Base-by-base conservation (phyloP, 768 basidiomycete species). In the Hypholoma fasciculare region DNA sequence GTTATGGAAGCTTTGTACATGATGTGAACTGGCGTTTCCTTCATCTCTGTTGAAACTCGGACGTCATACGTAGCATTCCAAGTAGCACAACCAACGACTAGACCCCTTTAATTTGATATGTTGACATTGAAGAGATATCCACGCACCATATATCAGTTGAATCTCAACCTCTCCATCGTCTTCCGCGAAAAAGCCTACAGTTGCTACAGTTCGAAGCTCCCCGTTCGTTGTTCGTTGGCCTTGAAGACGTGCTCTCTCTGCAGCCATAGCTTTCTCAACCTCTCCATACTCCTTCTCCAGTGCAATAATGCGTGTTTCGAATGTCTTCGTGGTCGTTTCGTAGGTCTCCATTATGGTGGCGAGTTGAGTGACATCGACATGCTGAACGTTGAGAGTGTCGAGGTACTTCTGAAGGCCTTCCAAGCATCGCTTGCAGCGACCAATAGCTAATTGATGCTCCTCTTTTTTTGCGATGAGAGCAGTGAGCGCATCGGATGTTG, bases 21-120 rank as follows among this genome's bases (percentile, higher is more conserved):
- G 2, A 80, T 61, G 0, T 65, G 68, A 1, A 76, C 61, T 0
- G 72, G 62, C 11, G 70, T 67, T 3, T 75, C 71, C 38, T 71
- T 70, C 3, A 71, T 57, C 13, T 74, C 59, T 59, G 70, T 78
- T 42, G 77, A 65, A 14, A 75, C 78, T 1, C 78, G 70, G 37
- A 78, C 67, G 54, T 78, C 75, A 39, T 80, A 78, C 8, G 59
- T 59, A 2, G 78, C 68, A 16, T 39, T 62, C 77, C 78, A 80
- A 17, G 56, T 67, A 2, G 72, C 73, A 37, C 57, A 54, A 1
- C 37, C 27, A 20, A 67, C 63, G 19, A 55, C 59, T 57, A 19
- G 1, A 7, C 7, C 1, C 34, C 19, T 19, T 12, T 42, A 12
- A n/a, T 9, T 14, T 7, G 2, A 14, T 13, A 17, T 38, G 16